Evolutionary conservation across 2,329 filamentous ascomycete genomes (phyloP).

Genomic region (Hymenoscyphus salicellus): DNA sequence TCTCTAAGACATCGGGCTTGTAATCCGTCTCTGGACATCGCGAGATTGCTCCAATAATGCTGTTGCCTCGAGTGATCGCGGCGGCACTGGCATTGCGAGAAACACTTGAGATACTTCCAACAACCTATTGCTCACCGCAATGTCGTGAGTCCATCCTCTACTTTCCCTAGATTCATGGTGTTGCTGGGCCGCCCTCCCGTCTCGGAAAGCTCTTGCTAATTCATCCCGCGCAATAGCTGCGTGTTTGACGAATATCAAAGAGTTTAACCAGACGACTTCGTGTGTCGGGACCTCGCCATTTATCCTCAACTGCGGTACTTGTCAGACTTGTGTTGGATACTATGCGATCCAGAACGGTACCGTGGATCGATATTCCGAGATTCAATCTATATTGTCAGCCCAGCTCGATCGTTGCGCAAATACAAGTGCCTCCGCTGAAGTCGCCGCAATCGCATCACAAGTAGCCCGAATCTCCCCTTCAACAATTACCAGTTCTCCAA

Average conservation of each 20-base stretch:
- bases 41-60: conserved; percentile 21
- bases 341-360: conserved; percentile 24
- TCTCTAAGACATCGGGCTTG: conserved; percentile 22
- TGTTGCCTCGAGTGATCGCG: conserved; percentile 22
- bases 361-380: conserved; percentile 3
- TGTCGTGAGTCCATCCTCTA: conserved; percentile 27
- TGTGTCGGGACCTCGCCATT: conserved; percentile 28
- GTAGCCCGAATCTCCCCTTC: conserved; percentile 20
- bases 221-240: conserved; percentile 17
- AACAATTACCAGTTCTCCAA: neutral
- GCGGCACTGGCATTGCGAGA: conserved; percentile 23
- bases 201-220: conserved; percentile 2
- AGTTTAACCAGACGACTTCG: conserved; percentile 20
- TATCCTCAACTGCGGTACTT: conserved; percentile 26
- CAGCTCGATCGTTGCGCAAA: conserved; percentile 24
- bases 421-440: conserved; percentile 13
- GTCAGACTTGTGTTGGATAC: conserved; percentile 27
- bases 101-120: conserved; percentile 19
- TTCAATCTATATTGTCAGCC: conserved; percentile 11
- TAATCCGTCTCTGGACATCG: conserved; percentile 8
- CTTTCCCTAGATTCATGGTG: neutral
- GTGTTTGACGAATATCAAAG: conserved; percentile 22
- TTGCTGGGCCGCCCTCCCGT: neutral
- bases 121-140: conserved; percentile 25
- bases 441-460: conserved; percentile 24